Conservation (phyloP, 83 land plant species). For the Picea abies region DNA sequence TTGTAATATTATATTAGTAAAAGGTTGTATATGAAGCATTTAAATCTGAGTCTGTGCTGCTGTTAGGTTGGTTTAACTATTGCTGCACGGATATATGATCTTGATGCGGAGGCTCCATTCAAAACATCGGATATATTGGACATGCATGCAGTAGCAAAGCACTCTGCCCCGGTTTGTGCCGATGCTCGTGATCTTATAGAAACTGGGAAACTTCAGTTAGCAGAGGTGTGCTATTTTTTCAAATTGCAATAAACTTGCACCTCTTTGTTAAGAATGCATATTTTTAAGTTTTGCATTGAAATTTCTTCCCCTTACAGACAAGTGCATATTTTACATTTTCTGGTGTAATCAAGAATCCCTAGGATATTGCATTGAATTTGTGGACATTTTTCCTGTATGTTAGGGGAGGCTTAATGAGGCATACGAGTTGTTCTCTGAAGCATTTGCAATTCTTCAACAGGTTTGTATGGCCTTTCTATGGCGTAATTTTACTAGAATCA, state of each 20-base stretch:
- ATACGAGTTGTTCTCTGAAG: constrained; percentile 89
- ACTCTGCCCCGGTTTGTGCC: constrained; percentile 88
- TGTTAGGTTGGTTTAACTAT: constrained; percentile 77
- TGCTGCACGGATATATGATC: constrained; percentile 82
- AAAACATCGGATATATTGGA: constrained; percentile 75
- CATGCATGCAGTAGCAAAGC: constrained; percentile 94
- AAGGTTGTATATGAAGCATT: too few species aligned
- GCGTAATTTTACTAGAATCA: not conserved
- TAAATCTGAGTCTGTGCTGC: not conserved
- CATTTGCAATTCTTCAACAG: constrained; percentile 92
- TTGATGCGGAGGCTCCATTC: constrained; percentile 71
- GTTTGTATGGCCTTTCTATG: constrained; percentile 30
- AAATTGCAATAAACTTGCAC: not conserved
- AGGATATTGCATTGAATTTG: not conserved
- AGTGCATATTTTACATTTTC: not conserved
- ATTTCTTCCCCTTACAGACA: not conserved
- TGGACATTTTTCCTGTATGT: constrained; percentile 14
- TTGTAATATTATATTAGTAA: too few species aligned
- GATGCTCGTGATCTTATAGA: constrained; percentile 92
- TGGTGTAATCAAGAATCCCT: not conserved
- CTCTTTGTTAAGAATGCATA: not conserved
- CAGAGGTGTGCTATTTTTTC: constrained; percentile 61
- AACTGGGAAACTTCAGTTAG: constrained; percentile 80
- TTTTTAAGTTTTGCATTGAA: not conserved
- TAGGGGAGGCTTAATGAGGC: constrained; percentile 98